phyloP scores from a whole-genome alignment of 495 filamentous ascomycete genomes.

The Tuber brumale region DNA sequence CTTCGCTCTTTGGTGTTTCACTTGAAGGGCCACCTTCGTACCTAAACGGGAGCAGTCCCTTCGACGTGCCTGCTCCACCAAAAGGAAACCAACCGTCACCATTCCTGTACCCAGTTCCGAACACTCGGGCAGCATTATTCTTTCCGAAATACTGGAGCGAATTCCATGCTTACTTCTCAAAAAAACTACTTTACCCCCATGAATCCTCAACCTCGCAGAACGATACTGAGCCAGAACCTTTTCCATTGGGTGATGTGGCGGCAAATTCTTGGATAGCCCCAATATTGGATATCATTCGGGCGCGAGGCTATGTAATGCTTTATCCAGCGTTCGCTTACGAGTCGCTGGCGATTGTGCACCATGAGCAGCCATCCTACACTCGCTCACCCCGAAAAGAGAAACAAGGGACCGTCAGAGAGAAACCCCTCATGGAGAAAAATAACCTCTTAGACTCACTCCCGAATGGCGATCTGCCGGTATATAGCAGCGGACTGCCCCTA shows the following conservation, averaged over 20 bases:
- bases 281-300: constrained; percentile 56
- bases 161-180: constrained; percentile 54
- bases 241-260: constrained; percentile 20
- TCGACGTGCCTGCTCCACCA: constrained; percentile 42
- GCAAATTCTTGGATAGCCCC: constrained; percentile 53
- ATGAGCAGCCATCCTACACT: constrained; percentile 45
- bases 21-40: constrained; percentile 55
- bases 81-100: constrained; percentile 38
- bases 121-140: constrained; percentile 58
- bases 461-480: constrained; percentile 20
- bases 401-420: constrained; percentile 16
- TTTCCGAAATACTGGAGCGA: constrained; percentile 64
- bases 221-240: constrained; percentile 15
- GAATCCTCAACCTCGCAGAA: constrained; percentile 5
- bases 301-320: constrained; percentile 55
- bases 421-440: constrained; percentile 29
- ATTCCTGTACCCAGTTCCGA: constrained; percentile 60
- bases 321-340: constrained; percentile 51
- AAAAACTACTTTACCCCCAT: constrained; percentile 18
- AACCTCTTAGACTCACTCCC: constrained; percentile 28
- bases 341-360: constrained; percentile 54
- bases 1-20: constrained; percentile 54
- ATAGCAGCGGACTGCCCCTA: constrained; percentile 16
- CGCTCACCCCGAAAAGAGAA: constrained; percentile 5
- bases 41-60: constrained; percentile 46